phyloP scores from a whole-genome alignment of 257 asterid genomes.

The Eustoma russellianum region DNA sequence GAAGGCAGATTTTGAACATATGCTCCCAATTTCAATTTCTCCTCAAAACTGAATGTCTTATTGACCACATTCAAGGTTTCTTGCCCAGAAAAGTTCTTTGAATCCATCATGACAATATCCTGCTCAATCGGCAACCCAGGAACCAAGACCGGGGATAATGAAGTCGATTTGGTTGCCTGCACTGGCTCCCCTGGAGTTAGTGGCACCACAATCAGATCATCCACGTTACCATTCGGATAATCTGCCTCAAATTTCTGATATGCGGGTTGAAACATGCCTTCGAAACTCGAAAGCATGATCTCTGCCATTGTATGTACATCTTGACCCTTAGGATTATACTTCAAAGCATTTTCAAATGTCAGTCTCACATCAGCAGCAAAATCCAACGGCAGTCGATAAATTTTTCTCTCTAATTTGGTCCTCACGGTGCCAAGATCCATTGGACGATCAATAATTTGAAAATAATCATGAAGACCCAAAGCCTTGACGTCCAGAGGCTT shows the following conservation, averaged over 20 bases:
- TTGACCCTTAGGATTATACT: conserved; percentile 20
- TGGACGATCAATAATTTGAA: conserved; percentile 20
- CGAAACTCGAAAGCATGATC: conserved; percentile 14
- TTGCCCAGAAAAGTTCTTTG: conserved; percentile 10
- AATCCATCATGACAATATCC: background rate
- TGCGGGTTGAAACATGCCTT: conserved; percentile 11
- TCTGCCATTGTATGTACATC: conserved; percentile 15
- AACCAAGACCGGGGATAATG: background rate
- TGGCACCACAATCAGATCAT: conserved; percentile 1
- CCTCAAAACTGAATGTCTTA: conserved; percentile 17
- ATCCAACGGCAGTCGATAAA: conserved; percentile 15
- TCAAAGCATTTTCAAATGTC: conserved; percentile 29
- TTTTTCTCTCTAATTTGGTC: conserved; percentile 10
- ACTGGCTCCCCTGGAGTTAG: background rate
- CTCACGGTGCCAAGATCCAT: conserved; percentile 35
- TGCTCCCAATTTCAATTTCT: conserved; percentile 10
- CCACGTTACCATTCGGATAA: conserved; percentile 1
- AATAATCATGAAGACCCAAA: conserved; percentile 19
- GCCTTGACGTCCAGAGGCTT: conserved; percentile 21
- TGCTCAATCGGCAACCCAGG: background rate
- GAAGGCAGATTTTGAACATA: conserved; percentile 15
- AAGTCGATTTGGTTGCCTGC: conserved; percentile 4
- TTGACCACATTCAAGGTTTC: conserved; percentile 11
- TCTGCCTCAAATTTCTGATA: conserved; percentile 13
- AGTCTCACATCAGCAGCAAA: conserved; percentile 32